Conservation (phyloP, 2,329 filamentous ascomycete genomes). For the Aspergillus bombycis region DNA sequence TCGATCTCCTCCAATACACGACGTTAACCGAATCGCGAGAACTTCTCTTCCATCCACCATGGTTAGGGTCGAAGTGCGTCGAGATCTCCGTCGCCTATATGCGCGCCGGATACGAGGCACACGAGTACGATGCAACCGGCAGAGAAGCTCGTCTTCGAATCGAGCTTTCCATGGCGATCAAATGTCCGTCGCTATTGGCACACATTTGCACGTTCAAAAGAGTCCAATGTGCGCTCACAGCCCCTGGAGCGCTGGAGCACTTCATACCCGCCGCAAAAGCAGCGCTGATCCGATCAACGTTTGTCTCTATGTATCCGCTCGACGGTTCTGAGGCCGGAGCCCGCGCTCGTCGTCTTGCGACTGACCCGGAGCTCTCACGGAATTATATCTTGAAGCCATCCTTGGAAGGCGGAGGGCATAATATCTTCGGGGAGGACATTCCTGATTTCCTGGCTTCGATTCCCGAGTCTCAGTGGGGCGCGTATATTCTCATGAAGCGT, state of each 20-base stretch:
- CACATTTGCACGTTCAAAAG: conserved; percentile 50
- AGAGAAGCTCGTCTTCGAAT: conserved; percentile 36
- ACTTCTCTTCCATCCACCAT: conserved; percentile 41
- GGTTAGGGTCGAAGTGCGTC: conserved; percentile 21
- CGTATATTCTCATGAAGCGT: conserved; percentile 46
- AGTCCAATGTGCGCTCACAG: conserved; percentile 46
- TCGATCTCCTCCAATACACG: conserved; percentile 35
- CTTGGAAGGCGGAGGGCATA: conserved; percentile 49
- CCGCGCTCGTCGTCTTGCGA: conserved; percentile 29
- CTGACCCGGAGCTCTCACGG: conserved; percentile 22
- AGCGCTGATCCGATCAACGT: conserved; percentile 35
- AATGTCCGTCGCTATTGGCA: conserved; percentile 47
- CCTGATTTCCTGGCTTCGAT: conserved; percentile 34
- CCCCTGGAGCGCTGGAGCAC: conserved; percentile 34
- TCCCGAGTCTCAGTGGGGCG: conserved; percentile 32
- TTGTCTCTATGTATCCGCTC: conserved; percentile 42
- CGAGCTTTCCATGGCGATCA: conserved; percentile 47
- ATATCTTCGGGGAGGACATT: conserved; percentile 46
- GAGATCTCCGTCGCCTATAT: conserved; percentile 50
- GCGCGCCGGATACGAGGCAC: conserved; percentile 46
- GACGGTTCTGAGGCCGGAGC: conserved; percentile 35
- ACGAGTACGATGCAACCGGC: conserved; percentile 43
- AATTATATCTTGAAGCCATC: conserved; percentile 49
- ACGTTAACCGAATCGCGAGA: conserved; percentile 32
- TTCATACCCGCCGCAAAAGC: conserved; percentile 37